phyloP scores from a whole-genome alignment of 1,284 basidiomycete species.

The Ceratorhiza oryzae-sativae region DNA sequence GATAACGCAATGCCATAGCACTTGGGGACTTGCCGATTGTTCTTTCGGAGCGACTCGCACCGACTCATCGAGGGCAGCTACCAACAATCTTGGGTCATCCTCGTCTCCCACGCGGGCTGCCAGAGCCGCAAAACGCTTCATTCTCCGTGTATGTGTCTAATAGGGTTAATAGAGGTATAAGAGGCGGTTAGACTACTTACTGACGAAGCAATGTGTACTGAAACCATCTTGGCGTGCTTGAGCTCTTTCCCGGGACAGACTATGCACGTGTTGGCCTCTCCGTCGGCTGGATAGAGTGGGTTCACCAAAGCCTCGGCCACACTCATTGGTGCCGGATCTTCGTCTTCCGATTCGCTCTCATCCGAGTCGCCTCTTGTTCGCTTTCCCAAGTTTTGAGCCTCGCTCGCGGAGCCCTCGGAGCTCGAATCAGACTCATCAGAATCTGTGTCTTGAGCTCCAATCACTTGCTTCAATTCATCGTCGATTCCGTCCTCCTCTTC shows the following conservation, averaged over 20 bases:
- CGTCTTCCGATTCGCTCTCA: slow-evolving; percentile 50
- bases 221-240: slow-evolving; percentile 68
- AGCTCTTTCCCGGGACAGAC: slow-evolving; percentile 78
- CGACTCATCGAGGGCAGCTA: slow-evolving; percentile 35
- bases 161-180: background rate
- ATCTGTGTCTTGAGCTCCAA: slow-evolving; percentile 78
- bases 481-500: slow-evolving; percentile 76
- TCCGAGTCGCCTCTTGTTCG: slow-evolving; percentile 25
- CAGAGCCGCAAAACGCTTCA: slow-evolving; percentile 56
- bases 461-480: slow-evolving; percentile 69
- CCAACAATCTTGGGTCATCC: slow-evolving; percentile 20
- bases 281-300: slow-evolving; percentile 67
- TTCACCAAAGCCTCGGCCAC: slow-evolving; percentile 66
- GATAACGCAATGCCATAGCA: background rate
- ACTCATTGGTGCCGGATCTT: slow-evolving; percentile 58
- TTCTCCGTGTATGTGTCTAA: slow-evolving; percentile 68
- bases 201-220: slow-evolving; percentile 68
- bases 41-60: slow-evolving; percentile 6
- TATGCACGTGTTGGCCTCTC: slow-evolving; percentile 60
- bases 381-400: slow-evolving; percentile 41
- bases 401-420: slow-evolving; percentile 34
- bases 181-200: slow-evolving; percentile 57
- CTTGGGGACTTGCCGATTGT: background rate
- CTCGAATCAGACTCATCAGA: slow-evolving; percentile 67
- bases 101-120: slow-evolving; percentile 24